Percentiles rank a stretch among this genome's conserved stretches.
Conservation (phyloP, 1,284 basidiomycete genomes). For the Lignosus rhinocerotis region DNA sequence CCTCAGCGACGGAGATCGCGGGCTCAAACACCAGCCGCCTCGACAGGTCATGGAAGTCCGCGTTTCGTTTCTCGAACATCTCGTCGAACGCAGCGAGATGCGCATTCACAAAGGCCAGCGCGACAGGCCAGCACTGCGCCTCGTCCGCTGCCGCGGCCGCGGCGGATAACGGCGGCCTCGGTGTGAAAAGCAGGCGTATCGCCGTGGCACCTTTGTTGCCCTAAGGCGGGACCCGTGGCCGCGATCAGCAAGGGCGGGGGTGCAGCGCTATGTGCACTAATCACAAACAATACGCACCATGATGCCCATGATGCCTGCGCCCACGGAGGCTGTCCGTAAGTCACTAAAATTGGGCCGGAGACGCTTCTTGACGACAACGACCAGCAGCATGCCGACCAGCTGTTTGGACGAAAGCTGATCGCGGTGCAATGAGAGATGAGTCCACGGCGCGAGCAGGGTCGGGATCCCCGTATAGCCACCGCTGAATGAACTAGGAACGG, state of each 20-base stretch:
- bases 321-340: slow-evolving; percentile 50
- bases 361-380: slow-evolving; percentile 61
- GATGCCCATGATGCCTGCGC: slow-evolving; percentile 71
- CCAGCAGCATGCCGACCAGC: slow-evolving; percentile 74
- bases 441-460: slow-evolving; percentile 1
- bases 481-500: neutral
- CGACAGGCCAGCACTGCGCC: slow-evolving; percentile 38
- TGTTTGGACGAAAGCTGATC: slow-evolving; percentile 68
- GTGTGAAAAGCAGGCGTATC: slow-evolving; percentile 57
- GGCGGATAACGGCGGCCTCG: slow-evolving; percentile 30
- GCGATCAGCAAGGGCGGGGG: neutral
- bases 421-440: slow-evolving; percentile 4
- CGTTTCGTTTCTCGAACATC: slow-evolving; percentile 67
- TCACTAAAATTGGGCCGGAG: slow-evolving; percentile 52
- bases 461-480: slow-evolving; percentile 2
- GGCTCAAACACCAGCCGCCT: slow-evolving; percentile 52
- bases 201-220: slow-evolving; percentile 78
- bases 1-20: slow-evolving; percentile 24
- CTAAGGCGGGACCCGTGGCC: slow-evolving; percentile 35
- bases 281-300: slow-evolving; percentile 48
- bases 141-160: neutral
- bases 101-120: slow-evolving; percentile 72
- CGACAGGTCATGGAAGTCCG: slow-evolving; percentile 67
- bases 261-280: neutral
- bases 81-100: slow-evolving; percentile 83